A percentile compares a stretch with the other conserved stretches of the same genome.
Evolutionary conservation across 441 rosid genomes (phyloP).

Genomic region (Populus trichocarpa): DNA sequence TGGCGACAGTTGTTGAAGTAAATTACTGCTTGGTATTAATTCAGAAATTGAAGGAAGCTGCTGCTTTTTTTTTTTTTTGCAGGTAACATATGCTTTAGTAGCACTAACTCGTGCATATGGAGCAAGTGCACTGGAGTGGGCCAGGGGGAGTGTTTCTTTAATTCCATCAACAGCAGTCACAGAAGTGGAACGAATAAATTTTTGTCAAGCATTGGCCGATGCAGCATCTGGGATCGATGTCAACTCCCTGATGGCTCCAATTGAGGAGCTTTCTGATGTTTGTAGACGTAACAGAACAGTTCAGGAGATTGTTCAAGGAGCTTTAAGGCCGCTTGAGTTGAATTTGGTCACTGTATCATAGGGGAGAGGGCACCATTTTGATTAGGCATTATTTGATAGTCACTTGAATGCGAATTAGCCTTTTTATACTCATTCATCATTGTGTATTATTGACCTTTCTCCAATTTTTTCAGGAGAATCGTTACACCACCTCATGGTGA

Average conservation of each 20-base stretch:
- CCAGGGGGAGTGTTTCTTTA: slow-evolving; percentile 53
- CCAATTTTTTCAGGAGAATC: slow-evolving; percentile 49
- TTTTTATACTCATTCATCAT: slow-evolving; percentile 26
- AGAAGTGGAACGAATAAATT: slow-evolving; percentile 67
- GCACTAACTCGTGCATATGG: slow-evolving; percentile 72
- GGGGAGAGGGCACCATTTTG: slow-evolving; percentile 25
- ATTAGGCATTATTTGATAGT: slow-evolving; percentile 16
- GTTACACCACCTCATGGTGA: slow-evolving; percentile 18
- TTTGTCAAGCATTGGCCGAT: slow-evolving; percentile 67
- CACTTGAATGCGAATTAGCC: slow-evolving; percentile 12
- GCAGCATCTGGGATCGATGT: slow-evolving; percentile 74
- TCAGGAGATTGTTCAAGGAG: slow-evolving; percentile 89
- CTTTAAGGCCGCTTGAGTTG: slow-evolving; percentile 83
- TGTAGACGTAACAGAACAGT: slow-evolving; percentile 90
- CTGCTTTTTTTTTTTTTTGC: background rate
- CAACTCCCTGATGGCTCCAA: slow-evolving; percentile 52
- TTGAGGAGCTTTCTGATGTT: slow-evolving; percentile 88
- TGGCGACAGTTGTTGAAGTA: background rate
- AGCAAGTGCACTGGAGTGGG: slow-evolving; percentile 76
- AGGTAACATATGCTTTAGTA: slow-evolving; percentile 80
- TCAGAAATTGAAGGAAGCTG: background rate
- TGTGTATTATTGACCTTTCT: slow-evolving; percentile 28
- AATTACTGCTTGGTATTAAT: background rate
- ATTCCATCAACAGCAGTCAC: slow-evolving; percentile 78
- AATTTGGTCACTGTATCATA: slow-evolving; percentile 54